Conservation (phyloP, 1,139 yeast species). For the Nakaseomyces nivariensis region DNA sequence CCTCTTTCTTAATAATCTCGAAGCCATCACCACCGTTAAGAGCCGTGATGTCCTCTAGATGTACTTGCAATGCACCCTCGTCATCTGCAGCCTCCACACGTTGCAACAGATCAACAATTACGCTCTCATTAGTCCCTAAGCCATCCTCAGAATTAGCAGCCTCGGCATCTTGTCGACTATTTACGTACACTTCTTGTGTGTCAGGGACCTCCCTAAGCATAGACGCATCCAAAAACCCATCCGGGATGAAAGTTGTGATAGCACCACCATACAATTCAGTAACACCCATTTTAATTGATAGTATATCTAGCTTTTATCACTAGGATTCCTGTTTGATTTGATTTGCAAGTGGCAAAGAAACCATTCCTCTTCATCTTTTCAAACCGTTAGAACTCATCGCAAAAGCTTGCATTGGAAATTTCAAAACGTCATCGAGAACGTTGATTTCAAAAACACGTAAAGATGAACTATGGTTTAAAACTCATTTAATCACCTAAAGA, state of each 20-base stretch:
- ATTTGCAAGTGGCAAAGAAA: no score
- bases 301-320: no score
- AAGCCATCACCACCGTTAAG: conserved; percentile 30
- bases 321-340: no score
- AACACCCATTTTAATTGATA: neutral
- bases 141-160: conserved; percentile 31
- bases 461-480: no score
- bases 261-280: conserved; percentile 68
- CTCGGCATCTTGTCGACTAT: conserved; percentile 28
- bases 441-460: no score
- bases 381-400: no score
- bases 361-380: no score
- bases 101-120: conserved; percentile 68
- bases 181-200: conserved; percentile 74
- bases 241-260: conserved; percentile 45
- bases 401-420: no score
- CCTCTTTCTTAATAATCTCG: conserved; percentile 14
- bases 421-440: no score
- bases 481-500: no score
- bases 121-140: conserved; percentile 42
- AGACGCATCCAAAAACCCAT: conserved; percentile 59
- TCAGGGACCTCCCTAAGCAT: conserved; percentile 72
- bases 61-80: conserved; percentile 32
- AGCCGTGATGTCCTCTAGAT: conserved; percentile 35
- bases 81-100: conserved; percentile 35